Conservation (phyloP, 176 grass and related monocot species). For the Eremochloa ophiuroides region DNA sequence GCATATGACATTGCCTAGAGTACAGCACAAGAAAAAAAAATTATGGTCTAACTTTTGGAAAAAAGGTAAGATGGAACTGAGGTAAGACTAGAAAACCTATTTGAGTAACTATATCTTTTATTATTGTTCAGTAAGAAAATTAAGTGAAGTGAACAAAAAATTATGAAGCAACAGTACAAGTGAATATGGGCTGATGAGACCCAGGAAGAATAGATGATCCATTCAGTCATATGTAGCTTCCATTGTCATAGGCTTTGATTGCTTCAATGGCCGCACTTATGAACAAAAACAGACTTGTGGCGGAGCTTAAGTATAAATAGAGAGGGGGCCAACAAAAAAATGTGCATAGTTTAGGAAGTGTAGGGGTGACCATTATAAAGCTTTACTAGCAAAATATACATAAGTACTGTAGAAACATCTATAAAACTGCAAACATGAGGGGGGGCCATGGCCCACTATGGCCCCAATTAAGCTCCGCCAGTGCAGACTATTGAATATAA, state of each 20-base stretch:
- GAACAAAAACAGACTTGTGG: neutral
- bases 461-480: no score
- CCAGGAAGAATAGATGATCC: neutral
- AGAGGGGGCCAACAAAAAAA: no score
- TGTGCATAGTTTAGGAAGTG: no score
- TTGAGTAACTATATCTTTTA: neutral
- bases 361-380: no score
- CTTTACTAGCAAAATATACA: no score
- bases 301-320: no score
- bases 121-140: neutral
- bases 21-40: neutral
- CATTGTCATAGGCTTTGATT: neutral
- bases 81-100: neutral
- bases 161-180: neutral
- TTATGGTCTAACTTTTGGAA: neutral
- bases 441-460: no score
- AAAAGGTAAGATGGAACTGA: neutral
- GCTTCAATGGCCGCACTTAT: neutral
- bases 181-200: neutral
- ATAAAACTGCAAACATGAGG: no score
- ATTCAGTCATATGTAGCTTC: neutral
- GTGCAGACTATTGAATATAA: neutral
- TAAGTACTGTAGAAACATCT: no score
- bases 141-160: neutral
- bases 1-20: constrained; percentile 90